Evolutionary conservation across 2,329 filamentous ascomycete species (phyloP).

Genomic region (Fusarium sp.): DNA sequence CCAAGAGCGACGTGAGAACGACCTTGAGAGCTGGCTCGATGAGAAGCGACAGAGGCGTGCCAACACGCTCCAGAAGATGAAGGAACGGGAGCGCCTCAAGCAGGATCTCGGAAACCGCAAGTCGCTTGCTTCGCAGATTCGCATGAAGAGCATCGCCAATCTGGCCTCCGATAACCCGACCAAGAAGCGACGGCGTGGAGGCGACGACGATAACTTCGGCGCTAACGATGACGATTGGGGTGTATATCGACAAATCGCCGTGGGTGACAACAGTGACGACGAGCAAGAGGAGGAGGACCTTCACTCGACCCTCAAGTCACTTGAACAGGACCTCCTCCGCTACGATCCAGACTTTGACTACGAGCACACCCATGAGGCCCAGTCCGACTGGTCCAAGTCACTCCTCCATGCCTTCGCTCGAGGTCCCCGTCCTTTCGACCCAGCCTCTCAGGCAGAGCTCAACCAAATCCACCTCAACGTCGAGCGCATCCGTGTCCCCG

Average conservation of each 20-base stretch:
- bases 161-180: conserved; percentile 86
- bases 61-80: conserved; percentile 80
- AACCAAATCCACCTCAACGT: conserved; percentile 96
- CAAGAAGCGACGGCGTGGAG: conserved; percentile 84
- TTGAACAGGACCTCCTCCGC: conserved; percentile 84
- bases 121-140: conserved; percentile 92
- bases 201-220: conserved; percentile 95
- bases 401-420: conserved; percentile 89
- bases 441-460: conserved; percentile 77
- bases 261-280: conserved; percentile 81
- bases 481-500: conserved; percentile 91
- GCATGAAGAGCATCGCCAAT: conserved; percentile 98
- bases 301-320: conserved; percentile 70
- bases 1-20: conserved; percentile 79
- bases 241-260: conserved; percentile 91
- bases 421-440: conserved; percentile 85
- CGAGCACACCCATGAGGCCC: conserved; percentile 88
- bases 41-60: conserved; percentile 78
- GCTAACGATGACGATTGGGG: conserved; percentile 98
- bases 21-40: conserved; percentile 86
- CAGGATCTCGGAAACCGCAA: conserved; percentile 96
- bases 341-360: conserved; percentile 91
- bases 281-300: conserved; percentile 94
- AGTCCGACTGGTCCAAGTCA: conserved; percentile 93
- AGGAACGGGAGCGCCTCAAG: conserved; percentile 90